Evolutionary conservation across 257 asterid species (phyloP).

Genomic region (Cruciata laevipes): DNA sequence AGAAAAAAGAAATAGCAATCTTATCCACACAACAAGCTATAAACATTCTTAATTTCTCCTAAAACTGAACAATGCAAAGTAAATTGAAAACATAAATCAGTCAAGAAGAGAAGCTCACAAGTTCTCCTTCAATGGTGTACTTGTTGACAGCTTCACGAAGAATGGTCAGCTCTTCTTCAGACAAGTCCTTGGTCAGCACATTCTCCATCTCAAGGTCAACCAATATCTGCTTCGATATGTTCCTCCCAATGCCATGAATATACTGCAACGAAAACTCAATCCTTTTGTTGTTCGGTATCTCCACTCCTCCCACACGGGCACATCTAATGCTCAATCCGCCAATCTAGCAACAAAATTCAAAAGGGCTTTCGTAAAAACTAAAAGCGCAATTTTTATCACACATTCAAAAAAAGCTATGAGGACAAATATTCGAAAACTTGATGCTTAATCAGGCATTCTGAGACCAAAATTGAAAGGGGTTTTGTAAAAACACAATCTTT

Average conservation of each 20-base stretch:
- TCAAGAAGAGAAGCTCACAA: constrained; percentile 37
- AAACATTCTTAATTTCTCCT: neutral
- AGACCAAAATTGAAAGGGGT: neutral
- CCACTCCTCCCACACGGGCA: constrained; percentile 99
- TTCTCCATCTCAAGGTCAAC: constrained; percentile 67
- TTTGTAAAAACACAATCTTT: neutral
- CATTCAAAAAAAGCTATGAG: too few relatives aligned
- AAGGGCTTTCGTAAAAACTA: neutral
- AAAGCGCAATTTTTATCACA: neutral
- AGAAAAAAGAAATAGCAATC: neutral
- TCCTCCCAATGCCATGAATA: constrained; percentile 93
- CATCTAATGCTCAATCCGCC: constrained; percentile 73
- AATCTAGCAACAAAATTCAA: constrained; percentile 27
- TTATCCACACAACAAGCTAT: neutral
- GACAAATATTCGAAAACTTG: too few relatives aligned
- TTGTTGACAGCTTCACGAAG: constrained; percentile 89
- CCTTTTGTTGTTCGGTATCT: constrained; percentile 91
- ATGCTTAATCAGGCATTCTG: constrained; percentile 68
- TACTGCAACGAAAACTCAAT: constrained; percentile 85
- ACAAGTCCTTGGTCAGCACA: constrained; percentile 66
- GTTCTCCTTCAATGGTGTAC: constrained; percentile 95
- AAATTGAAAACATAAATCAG: neutral
- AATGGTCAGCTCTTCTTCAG: constrained; percentile 85
- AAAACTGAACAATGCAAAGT: neutral
- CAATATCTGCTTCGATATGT: constrained; percentile 56